These are phyloP conservation scores for Hypoxylon perforatum DNA, from an alignment of 495 filamentous ascomycete species.

Conservation along the genomic window DNA sequence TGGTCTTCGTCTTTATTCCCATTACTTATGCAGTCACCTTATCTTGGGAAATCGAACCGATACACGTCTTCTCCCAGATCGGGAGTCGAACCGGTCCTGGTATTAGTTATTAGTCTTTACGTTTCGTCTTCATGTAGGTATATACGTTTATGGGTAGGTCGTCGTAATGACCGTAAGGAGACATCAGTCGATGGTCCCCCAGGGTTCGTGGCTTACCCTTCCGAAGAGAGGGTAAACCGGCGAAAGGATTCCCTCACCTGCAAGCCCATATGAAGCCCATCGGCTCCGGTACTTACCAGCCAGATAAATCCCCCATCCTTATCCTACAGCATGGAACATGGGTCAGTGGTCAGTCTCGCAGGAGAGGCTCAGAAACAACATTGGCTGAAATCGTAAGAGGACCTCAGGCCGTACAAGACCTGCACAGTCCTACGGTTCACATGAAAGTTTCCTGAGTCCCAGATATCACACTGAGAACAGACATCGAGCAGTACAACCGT, in stretches of 20 bases:
- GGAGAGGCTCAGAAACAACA: not conserved
- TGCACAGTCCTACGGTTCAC: constrained; percentile 18
- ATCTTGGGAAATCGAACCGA: constrained; percentile 37
- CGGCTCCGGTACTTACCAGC: not conserved
- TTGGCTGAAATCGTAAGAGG: constrained; percentile 7
- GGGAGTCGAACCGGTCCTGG: constrained; percentile 11
- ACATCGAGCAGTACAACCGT: constrained; percentile 21
- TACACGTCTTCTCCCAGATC: constrained; percentile 14
- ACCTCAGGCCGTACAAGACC: constrained; percentile 4
- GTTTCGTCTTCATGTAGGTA: constrained; percentile 1
- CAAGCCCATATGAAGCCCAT: constrained; percentile 6
- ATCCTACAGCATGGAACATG: constrained; percentile 7
- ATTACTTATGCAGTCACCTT: constrained; percentile 39
- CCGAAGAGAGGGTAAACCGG: constrained; percentile 17
- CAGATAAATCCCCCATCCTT: not conserved
- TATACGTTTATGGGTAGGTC: constrained; percentile 9
- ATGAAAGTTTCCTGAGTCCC: constrained; percentile 3
- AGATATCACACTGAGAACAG: constrained; percentile 9
- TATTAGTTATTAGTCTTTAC: not conserved
- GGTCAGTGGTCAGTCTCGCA: not conserved
- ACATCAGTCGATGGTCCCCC: constrained; percentile 31
- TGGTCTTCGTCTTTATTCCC: constrained; percentile 36
- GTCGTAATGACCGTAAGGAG: constrained; percentile 9
- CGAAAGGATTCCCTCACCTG: constrained; percentile 8
- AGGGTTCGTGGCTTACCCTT: constrained; percentile 15